Conservation (phyloP, 2,329 filamentous ascomycete species). For the Arthrobotrys entomopaga region DNA sequence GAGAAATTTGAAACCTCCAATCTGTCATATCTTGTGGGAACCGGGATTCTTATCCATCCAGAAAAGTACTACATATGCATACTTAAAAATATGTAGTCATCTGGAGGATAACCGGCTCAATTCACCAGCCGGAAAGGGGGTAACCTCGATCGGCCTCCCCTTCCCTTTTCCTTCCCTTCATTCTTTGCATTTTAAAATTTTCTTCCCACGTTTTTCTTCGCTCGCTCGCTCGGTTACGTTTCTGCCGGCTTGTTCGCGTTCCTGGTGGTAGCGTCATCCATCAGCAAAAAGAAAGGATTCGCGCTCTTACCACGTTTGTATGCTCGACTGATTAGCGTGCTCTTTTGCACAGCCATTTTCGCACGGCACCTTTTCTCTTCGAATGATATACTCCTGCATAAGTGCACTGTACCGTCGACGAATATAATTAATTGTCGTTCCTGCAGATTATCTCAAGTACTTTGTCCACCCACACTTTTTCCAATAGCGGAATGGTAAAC, state of each 20-base stretch:
- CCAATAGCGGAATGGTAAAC: background rate
- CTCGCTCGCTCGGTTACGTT: conserved; percentile 35
- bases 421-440: no score
- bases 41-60: background rate
- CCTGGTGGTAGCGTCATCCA: conserved; percentile 5
- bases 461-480: no score
- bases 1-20: no score
- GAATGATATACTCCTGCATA: background rate
- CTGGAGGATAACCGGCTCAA: conserved; percentile 32
- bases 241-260: conserved; percentile 23
- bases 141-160: conserved; percentile 20
- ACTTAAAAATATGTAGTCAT: no score
- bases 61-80: no score
- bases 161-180: conserved; percentile 1
- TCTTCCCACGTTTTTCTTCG: conserved; percentile 50
- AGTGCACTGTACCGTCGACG: background rate
- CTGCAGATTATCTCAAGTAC: no score
- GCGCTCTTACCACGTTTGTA: no score
- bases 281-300: conserved; percentile 15
- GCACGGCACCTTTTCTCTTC: background rate
- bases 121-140: conserved; percentile 42
- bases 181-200: background rate
- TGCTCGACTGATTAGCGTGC: no score
- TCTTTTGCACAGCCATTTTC: no score
- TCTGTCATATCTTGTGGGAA: no score